These are phyloP conservation scores for Pseudodiploospora longispora DNA, from an alignment of 2,329 filamentous ascomycete species.

Conservation along the genomic window DNA sequence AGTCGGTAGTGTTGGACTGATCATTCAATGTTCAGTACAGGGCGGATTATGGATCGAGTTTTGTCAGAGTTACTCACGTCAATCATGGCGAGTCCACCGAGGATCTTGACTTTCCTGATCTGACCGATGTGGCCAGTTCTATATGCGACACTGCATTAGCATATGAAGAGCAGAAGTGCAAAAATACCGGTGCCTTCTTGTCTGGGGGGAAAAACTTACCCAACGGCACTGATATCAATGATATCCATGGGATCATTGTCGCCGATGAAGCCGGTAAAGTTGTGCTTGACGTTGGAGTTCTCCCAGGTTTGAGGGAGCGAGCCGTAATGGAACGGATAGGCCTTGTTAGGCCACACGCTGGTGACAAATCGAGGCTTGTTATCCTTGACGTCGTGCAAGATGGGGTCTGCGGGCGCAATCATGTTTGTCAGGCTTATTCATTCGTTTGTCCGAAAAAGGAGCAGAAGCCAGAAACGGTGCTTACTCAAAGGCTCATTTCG, in stretches of 20 bases:
- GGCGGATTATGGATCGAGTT: background rate
- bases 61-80: conserved; percentile 20
- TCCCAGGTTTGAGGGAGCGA: conserved; percentile 39
- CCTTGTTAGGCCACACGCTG: conserved; percentile 35
- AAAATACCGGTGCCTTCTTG: no score
- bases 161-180: no score
- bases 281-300: conserved; percentile 30
- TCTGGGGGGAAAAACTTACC: conserved; percentile 12
- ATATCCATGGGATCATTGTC: conserved; percentile 36
- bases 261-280: conserved; percentile 27
- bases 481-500: conserved; percentile 31
- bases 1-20: conserved; percentile 24
- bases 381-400: conserved; percentile 33
- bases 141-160: background rate
- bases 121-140: conserved; percentile 27
- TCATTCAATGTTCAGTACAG: background rate
- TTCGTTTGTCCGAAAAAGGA: no score
- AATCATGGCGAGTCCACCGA: conserved; percentile 31
- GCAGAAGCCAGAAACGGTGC: background rate
- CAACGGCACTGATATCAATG: conserved; percentile 29
- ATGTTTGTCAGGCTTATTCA: background rate
- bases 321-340: conserved; percentile 35
- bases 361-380: conserved; percentile 29
- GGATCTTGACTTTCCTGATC: conserved; percentile 33
- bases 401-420: conserved; percentile 22